phyloP scores from a whole-genome alignment of 768 basidiomycete species.

The Podaxis sp. region DNA sequence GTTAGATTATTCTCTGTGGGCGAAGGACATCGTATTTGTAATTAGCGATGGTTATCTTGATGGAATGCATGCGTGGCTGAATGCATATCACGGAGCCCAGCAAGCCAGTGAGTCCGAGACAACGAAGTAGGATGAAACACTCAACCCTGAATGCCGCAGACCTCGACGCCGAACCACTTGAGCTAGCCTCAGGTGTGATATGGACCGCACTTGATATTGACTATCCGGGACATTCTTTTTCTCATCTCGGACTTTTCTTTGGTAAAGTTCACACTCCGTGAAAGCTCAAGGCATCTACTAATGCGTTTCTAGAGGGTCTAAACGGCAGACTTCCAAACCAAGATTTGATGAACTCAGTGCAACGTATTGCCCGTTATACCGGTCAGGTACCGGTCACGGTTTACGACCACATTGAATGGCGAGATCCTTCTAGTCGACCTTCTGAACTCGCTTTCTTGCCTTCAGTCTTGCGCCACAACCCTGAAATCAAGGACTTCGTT shows the following conservation, averaged over 20 bases:
- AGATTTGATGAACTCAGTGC: constrained; percentile 85
- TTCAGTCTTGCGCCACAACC: constrained; percentile 36
- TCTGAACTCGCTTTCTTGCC: constrained; percentile 43
- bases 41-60: constrained; percentile 87
- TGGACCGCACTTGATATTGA: constrained; percentile 96
- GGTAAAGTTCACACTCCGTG: constrained; percentile 47
- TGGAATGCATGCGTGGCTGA: constrained; percentile 92
- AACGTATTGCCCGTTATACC: constrained; percentile 67
- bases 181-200: constrained; percentile 78
- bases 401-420: constrained; percentile 71
- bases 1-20: constrained; percentile 87
- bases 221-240: constrained; percentile 96
- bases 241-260: constrained; percentile 92
- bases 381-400: constrained; percentile 77
- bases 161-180: constrained; percentile 61
- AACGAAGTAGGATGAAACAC: not conserved
- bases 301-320: constrained; percentile 68
- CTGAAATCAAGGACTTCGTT: constrained; percentile 49
- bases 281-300: constrained; percentile 10
- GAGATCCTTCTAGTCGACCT: constrained; percentile 34
- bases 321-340: constrained; percentile 97
- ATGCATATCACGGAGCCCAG: constrained; percentile 70
- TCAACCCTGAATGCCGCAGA: constrained; percentile 40
- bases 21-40: constrained; percentile 90
- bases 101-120: constrained; percentile 54